These are phyloP conservation scores for Pseudocercospora musae DNA, from an alignment of 2,329 filamentous ascomycete species.

Conservation along the genomic window DNA sequence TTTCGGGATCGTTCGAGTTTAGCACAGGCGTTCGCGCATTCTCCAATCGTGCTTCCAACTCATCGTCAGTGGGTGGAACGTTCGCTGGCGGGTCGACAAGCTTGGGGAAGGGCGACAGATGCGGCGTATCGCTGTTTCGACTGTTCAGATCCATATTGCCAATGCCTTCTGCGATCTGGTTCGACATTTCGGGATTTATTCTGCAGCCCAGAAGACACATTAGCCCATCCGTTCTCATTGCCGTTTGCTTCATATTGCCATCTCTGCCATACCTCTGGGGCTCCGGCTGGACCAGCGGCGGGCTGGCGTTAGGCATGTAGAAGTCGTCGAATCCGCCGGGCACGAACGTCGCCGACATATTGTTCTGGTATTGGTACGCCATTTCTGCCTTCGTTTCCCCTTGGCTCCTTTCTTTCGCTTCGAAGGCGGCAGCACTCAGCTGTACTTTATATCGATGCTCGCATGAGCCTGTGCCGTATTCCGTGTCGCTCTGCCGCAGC, in stretches of 20 bases:
- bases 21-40: constrained; percentile 78
- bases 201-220: constrained; percentile 10
- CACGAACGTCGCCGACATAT: constrained; percentile 61
- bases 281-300: constrained; percentile 65
- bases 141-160: constrained; percentile 69
- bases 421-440: background rate
- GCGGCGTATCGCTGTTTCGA: constrained; percentile 57
- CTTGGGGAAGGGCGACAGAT: constrained; percentile 89
- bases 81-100: constrained; percentile 75
- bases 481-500: background rate
- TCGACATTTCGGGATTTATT: constrained; percentile 70
- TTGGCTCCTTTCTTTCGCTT: background rate
- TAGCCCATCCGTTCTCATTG: constrained; percentile 1
- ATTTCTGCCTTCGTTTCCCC: constrained; percentile 5
- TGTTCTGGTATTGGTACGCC: constrained; percentile 20
- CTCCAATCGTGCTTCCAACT: constrained; percentile 87
- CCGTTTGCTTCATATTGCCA: background rate
- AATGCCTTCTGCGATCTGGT: constrained; percentile 93
- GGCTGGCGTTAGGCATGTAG: constrained; percentile 55
- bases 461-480: constrained; percentile 1
- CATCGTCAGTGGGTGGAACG: constrained; percentile 88
- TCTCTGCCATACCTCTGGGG: constrained; percentile 59
- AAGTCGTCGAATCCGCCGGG: constrained; percentile 66
- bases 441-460: background rate
- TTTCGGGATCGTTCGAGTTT: constrained; percentile 89